Evolutionary conservation across 2,329 filamentous ascomycete genomes (phyloP).

Genomic region (Coniochaeta sp.): DNA sequence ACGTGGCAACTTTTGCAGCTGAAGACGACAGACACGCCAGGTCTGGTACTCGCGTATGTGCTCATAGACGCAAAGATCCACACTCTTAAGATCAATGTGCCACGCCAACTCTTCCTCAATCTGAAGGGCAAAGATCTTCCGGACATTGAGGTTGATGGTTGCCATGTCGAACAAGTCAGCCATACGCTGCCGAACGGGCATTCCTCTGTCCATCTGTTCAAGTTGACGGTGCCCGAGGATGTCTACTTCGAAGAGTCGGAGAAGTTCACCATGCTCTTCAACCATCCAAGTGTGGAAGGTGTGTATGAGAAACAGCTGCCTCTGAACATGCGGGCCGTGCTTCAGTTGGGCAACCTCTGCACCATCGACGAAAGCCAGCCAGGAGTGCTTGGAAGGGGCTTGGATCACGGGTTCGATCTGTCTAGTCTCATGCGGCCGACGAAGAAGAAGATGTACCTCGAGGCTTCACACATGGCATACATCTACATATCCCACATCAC

Average conservation of each 20-base stretch:
- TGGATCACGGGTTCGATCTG: slow-evolving; percentile 92
- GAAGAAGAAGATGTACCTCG: slow-evolving; percentile 64
- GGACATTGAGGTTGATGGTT: slow-evolving; percentile 78
- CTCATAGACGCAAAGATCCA: slow-evolving; percentile 93
- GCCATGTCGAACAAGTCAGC: slow-evolving; percentile 85
- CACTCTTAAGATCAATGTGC: slow-evolving; percentile 78
- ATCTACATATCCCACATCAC: slow-evolving; percentile 90
- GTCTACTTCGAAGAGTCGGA: slow-evolving; percentile 78
- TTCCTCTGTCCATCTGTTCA: slow-evolving; percentile 88
- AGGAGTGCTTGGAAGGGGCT: slow-evolving; percentile 82
- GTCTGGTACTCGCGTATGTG: slow-evolving; percentile 81
- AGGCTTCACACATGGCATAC: slow-evolving; percentile 67
- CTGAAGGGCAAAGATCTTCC: slow-evolving; percentile 81
- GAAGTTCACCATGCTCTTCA: slow-evolving; percentile 76
- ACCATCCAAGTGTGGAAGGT: slow-evolving; percentile 90
- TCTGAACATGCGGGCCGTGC: slow-evolving; percentile 74
- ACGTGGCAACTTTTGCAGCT: slow-evolving; percentile 95
- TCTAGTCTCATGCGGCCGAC: slow-evolving; percentile 61
- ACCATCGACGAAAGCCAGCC: slow-evolving; percentile 88
- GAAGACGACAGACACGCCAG: slow-evolving; percentile 71
- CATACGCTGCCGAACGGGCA: slow-evolving; percentile 93
- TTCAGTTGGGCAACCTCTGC: slow-evolving; percentile 85
- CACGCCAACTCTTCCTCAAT: slow-evolving; percentile 84
- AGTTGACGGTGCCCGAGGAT: slow-evolving; percentile 82
- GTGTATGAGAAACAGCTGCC: slow-evolving; percentile 95